Percentiles rank a stretch among this genome's conserved stretches.
phyloP scores from a whole-genome alignment of 371 early-diverging fungal species.

The Mucor mucedo region DNA sequence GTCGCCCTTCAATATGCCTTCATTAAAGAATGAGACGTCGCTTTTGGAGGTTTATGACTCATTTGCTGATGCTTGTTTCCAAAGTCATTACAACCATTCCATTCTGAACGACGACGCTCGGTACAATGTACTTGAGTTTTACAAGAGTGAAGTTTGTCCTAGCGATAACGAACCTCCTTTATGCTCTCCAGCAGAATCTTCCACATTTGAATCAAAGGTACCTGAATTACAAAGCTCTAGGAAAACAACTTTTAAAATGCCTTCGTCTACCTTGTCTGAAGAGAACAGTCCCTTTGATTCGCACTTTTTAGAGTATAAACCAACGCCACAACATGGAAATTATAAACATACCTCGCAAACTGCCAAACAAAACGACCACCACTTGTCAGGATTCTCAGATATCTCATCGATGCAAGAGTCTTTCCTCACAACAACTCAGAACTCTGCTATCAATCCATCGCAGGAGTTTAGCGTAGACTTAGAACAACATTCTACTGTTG shows the following conservation, averaged over 20 bases:
- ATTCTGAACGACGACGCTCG: not conserved
- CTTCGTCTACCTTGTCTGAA: not conserved
- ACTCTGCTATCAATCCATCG: too few species aligned
- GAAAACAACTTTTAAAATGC: not conserved
- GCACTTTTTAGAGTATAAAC: too few species aligned
- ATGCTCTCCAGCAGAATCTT: not conserved
- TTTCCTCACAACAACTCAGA: too few species aligned
- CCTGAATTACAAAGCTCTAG: not conserved
- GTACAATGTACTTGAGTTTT: constrained; percentile 13
- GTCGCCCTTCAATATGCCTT: constrained; percentile 10
- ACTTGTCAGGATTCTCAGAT: too few species aligned
- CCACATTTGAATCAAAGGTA: not conserved
- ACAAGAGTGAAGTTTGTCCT: constrained; percentile 6
- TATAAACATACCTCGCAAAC: too few species aligned
- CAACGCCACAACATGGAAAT: too few species aligned
- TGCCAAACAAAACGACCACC: too few species aligned
- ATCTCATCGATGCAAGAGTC: too few species aligned
- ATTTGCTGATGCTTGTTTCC: constrained; percentile 26
- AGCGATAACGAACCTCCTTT: not conserved
- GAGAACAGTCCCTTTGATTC: too few species aligned
- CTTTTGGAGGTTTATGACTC: constrained; percentile 31
- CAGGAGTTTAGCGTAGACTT: too few species aligned
- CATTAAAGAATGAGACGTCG: constrained; percentile 16
- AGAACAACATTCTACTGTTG: too few species aligned
- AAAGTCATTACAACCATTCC: constrained; percentile 16